Base-by-base conservation (phyloP, 2,329 filamentous ascomycete species). In the Coleophoma cylindrospora region DNA sequence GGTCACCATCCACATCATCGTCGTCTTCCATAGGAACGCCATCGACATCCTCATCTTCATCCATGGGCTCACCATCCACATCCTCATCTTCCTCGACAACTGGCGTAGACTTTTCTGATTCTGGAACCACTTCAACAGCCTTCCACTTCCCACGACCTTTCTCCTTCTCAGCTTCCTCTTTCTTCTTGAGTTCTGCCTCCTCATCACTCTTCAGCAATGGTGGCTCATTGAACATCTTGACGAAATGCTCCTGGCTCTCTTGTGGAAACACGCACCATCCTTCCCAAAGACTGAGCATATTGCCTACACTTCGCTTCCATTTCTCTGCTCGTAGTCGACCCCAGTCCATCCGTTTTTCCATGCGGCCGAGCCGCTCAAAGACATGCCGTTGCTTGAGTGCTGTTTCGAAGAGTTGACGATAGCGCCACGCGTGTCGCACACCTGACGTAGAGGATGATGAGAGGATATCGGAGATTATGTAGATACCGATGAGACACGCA, bases 401-500 rank as follows among this genome's bases (percentile, higher is more conserved):
- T 2, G 72, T 68, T 60, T 86, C 84, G 56, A 89, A 84, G 12
- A 85, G 72, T 45, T 79, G 74, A 22, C 85, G 74, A 60, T 87
- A 89, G 48, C 84, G 79, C 81, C 84, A 89, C 2, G 83, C 81
- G 61, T 85, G 81, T 5, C 81, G 73, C 10, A 86, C 80, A 12
- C 83, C 82, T 44, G 78, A 77, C 2, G 77, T 83, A 5, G 80
- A 76, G 4, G 79, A 83, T 6, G 81, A 80, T 1, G 81, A 81
- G 14, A 87, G 75, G 45, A 89, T 82, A 64, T 89, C 85, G 32
- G 78, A 83, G 46, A 89, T 78, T 47, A 94, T 75, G 63, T 95
- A 96, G 3, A 97, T 75, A 1, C 82, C 91, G 17, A 96, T 84
- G 2, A 96, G 75, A 58, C 86, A 89, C 1, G 89, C 82, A 2